phyloP scores from a whole-genome alignment of 192 early-diverging fungal genomes.

The Umbelopsis vinacea region DNA sequence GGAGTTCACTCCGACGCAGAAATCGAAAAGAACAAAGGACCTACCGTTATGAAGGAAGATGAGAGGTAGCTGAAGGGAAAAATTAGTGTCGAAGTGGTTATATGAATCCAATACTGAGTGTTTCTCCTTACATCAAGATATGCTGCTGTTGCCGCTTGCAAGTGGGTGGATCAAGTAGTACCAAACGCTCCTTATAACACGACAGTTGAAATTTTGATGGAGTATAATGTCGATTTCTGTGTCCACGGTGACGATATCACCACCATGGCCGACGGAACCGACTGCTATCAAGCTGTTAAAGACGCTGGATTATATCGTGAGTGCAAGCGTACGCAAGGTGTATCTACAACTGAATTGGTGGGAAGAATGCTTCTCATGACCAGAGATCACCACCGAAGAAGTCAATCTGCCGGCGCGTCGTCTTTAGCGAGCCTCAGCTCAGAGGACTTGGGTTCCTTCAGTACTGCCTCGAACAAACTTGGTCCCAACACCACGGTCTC shows the following conservation, averaged over 20 bases:
- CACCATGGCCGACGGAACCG: constrained; percentile 92
- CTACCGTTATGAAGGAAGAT: constrained; percentile 95
- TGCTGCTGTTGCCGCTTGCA: constrained; percentile 94
- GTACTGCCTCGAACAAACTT: constrained; percentile 36
- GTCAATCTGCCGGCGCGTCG: constrained; percentile 43
- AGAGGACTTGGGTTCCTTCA: constrained; percentile 64
- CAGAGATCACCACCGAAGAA: constrained; percentile 78
- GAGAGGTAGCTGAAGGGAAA: constrained; percentile 65
- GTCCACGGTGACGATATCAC: constrained; percentile 99
- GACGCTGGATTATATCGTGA: constrained; percentile 94
- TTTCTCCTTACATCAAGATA: constrained; percentile 57
- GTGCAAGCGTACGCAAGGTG: constrained; percentile 94
- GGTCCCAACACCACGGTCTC: constrained; percentile 67
- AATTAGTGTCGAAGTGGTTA: not conserved
- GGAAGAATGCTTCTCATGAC: constrained; percentile 95
- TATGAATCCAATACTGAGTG: not conserved
- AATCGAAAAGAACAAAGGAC: constrained; percentile 93
- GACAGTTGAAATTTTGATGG: constrained; percentile 80
- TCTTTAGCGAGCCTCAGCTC: constrained; percentile 61
- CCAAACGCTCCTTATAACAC: constrained; percentile 93
- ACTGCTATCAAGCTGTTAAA: constrained; percentile 96
- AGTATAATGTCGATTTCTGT: constrained; percentile 91
- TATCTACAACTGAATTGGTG: constrained; percentile 97
- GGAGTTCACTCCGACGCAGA: constrained; percentile 96
- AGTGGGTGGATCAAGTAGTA: constrained; percentile 95